Base-by-base conservation (phyloP, 2,329 filamentous ascomycete species). In the Onygenales sp. region DNA sequence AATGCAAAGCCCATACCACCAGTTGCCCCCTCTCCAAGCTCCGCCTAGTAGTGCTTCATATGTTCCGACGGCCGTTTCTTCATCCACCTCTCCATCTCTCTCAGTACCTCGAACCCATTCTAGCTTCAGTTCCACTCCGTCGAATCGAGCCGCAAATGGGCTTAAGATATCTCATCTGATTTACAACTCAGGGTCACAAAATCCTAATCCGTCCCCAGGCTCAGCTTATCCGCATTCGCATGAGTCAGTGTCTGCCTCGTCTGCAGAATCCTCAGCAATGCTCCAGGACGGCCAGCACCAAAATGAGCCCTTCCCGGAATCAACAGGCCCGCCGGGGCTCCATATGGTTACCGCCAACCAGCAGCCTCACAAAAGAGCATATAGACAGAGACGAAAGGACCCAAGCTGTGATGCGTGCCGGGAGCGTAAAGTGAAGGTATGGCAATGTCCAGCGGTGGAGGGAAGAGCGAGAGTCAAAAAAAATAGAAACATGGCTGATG, bases 371-470 rank as follows among this genome's bases (percentile, higher is more conserved):
- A 97, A 97, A 70, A 79, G 93, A 66, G 92, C 93, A 2, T 98
- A 97, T 73, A 84, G 93, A 27, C 93, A 98, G 69, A 79, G 93
- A 60, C 82, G 93, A 61, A 98, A 98, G 67, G 93, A 98, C 64
- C 93, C 93, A 1, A 97, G 90, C 65, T 98, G 93, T 69, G 93
- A 98, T 75, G 93, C 93, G 50, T 98, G 93, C 68, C 82, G 93
- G 56, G 93, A 98, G 66, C 78, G 82, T 46, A 85, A 85, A 71
- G 82, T 85, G 59, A 85, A 85, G 73, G 78, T 80, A 27, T 27
- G 21, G 21, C 21, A 27, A 27, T 27, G 21, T 27, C 21, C 21
- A 17, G 21, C 21, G 21, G 21, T 27, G 21, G 21, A 27, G 21
- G 21, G 21, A 27, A 27, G 21, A 27, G 21, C 21, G 21, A 27